Evolutionary conservation across 495 filamentous ascomycete species (phyloP).

Genomic region (Podospora didyma): DNA sequence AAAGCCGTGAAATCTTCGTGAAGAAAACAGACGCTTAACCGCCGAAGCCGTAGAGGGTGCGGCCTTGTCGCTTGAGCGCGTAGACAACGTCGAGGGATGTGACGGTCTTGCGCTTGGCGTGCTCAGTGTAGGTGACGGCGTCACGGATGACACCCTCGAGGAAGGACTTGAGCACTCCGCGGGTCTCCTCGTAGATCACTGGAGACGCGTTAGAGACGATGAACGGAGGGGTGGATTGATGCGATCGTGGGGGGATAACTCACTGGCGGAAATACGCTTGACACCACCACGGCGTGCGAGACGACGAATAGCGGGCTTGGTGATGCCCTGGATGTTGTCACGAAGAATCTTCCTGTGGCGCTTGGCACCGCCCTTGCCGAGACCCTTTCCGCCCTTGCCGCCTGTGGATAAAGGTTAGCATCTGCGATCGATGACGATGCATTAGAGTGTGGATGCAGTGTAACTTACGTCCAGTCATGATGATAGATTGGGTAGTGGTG

Average conservation of each 20-base stretch:
- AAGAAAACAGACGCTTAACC: slow-evolving; percentile 56
- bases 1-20: not conserved
- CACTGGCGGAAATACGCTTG: slow-evolving; percentile 99
- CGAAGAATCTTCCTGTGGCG: slow-evolving; percentile 98
- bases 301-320: slow-evolving; percentile 99
- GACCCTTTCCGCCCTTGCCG: slow-evolving; percentile 96
- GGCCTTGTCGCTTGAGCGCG: slow-evolving; percentile 87
- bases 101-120: slow-evolving; percentile 97
- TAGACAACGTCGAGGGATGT: slow-evolving; percentile 94
- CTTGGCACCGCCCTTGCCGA: slow-evolving; percentile 82
- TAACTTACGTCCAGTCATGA: slow-evolving; percentile 96
- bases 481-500: slow-evolving; percentile 27
- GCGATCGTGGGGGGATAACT: slow-evolving; percentile 26
- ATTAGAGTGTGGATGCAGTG: slow-evolving; percentile 16
- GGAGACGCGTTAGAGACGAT: slow-evolving; percentile 33
- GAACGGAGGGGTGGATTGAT: not conserved
- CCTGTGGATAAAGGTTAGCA: slow-evolving; percentile 43
- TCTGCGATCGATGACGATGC: slow-evolving; percentile 12
- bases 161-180: slow-evolving; percentile 99
- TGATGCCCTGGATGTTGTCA: slow-evolving; percentile 99
- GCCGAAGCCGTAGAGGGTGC: slow-evolving; percentile 96
- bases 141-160: slow-evolving; percentile 99
- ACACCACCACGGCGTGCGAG: slow-evolving; percentile 99
- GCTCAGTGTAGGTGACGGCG: slow-evolving; percentile 96
- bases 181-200: slow-evolving; percentile 99